Evolutionary conservation across 352 stramenopile species (phyloP).

Genomic region (Phytophthora pini): DNA sequence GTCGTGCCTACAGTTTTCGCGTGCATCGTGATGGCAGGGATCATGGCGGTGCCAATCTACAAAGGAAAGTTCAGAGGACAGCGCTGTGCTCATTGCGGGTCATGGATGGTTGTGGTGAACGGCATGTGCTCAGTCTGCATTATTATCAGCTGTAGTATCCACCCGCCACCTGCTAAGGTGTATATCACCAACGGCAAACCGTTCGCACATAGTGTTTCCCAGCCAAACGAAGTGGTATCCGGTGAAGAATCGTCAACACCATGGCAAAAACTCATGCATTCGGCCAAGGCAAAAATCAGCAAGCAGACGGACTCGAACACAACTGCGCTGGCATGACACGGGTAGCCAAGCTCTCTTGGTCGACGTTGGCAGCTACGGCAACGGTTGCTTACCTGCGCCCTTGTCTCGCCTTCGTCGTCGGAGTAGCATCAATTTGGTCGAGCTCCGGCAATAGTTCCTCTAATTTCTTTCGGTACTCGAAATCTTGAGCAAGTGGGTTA

Average conservation of each 20-base stretch:
- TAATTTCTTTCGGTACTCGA: slow-evolving; percentile 96
- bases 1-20: slow-evolving; percentile 38
- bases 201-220: slow-evolving; percentile 14
- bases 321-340: slow-evolving; percentile 16
- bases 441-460: slow-evolving; percentile 90
- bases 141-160: slow-evolving; percentile 57
- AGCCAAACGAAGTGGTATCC: neutral
- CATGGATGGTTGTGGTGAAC: slow-evolving; percentile 67
- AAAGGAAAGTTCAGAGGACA: slow-evolving; percentile 53
- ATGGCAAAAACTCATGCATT: slow-evolving; percentile 25
- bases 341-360: neutral
- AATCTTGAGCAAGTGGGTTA: slow-evolving; percentile 93
- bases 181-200: slow-evolving; percentile 57
- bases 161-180: slow-evolving; percentile 58
- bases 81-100: slow-evolving; percentile 70
- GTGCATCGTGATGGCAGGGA: slow-evolving; percentile 10
- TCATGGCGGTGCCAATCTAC: slow-evolving; percentile 60
- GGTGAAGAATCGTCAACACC: neutral
- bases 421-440: slow-evolving; percentile 94
- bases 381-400: slow-evolving; percentile 31
- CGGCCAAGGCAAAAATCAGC: slow-evolving; percentile 26
- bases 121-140: slow-evolving; percentile 64
- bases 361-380: too few species aligned
- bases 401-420: slow-evolving; percentile 63
- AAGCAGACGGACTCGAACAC: slow-evolving; percentile 13